Conservation (phyloP, 257 asterid species). For the Gynochthodes officinalis region DNA sequence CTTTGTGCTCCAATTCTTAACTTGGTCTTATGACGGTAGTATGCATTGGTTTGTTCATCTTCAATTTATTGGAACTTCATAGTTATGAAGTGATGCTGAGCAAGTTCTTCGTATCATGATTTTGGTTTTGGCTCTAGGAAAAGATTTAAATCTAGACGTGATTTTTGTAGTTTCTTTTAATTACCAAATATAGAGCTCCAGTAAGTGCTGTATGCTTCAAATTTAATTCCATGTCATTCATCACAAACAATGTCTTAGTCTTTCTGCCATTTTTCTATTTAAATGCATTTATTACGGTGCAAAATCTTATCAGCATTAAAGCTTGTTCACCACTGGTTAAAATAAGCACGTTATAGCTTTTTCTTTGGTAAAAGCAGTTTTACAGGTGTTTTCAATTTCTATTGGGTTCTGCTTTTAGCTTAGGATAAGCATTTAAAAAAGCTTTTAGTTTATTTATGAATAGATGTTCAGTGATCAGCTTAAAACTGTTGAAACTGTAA, state of each 20-base stretch:
- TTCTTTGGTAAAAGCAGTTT: neutral
- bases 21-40: neutral
- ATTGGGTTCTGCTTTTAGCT: neutral
- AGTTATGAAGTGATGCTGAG: neutral
- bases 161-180: neutral
- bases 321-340: neutral
- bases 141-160: neutral
- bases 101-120: neutral
- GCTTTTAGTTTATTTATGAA: no score
- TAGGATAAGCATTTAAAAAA: no score
- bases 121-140: neutral
- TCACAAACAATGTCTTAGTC: neutral
- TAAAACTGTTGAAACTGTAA: neutral
- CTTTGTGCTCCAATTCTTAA: neutral
- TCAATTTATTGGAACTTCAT: neutral
- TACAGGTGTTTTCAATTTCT: neutral
- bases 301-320: neutral
- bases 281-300: neutral
- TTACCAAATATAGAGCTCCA: neutral
- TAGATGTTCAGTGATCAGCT: neutral
- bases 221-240: neutral
- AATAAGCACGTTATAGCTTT: no score
- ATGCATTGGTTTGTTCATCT: neutral
- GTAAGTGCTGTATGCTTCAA: neutral
- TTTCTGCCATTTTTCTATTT: neutral